Conservation (phyloP, 2,329 filamentous ascomycete genomes). For the Coniochaeta ligniaria region DNA sequence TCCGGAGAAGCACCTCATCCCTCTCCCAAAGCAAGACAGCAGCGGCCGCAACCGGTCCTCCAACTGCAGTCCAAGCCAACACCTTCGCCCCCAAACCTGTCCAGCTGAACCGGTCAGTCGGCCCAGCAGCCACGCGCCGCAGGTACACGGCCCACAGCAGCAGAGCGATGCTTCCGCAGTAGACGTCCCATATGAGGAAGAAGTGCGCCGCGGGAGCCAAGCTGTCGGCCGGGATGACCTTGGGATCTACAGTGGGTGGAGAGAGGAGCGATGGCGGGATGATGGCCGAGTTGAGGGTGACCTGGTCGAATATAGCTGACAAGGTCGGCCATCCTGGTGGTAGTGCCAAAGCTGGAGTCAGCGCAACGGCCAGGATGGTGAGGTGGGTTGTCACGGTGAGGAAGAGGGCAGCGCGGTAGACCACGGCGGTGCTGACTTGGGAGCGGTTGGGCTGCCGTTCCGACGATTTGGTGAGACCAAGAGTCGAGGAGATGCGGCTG, state of each 20-base stretch:
- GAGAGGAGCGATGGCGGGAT: conserved; percentile 21
- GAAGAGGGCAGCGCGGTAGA: conserved; percentile 25
- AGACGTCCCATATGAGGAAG: conserved; percentile 42
- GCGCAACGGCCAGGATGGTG: conserved; percentile 28
- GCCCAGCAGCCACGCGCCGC: conserved; percentile 16
- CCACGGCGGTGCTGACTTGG: conserved; percentile 16
- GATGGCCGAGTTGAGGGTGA: conserved; percentile 21
- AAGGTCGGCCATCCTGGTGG: conserved; percentile 9
- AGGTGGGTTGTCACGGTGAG: conserved; percentile 31
- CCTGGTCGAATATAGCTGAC: conserved; percentile 4
- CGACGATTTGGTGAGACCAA: neutral
- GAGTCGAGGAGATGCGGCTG: conserved; percentile 9
- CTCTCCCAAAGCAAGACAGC: conserved; percentile 40
- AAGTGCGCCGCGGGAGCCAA: conserved; percentile 32
- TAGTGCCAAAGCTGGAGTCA: conserved; percentile 27
- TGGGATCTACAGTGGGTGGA: conserved; percentile 28
- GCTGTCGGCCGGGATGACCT: conserved; percentile 22
- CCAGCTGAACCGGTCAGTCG: conserved; percentile 12
- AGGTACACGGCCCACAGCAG: conserved; percentile 36
- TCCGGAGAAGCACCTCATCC: conserved; percentile 21
- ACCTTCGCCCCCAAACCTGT: conserved; percentile 19
- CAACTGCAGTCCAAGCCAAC: conserved; percentile 22
- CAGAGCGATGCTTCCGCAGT: conserved; percentile 31
- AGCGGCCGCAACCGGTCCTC: conserved; percentile 35
- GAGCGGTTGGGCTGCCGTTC: conserved; percentile 21